Evolutionary conservation across 805 yeast species (phyloP), one percentile per base, ranked within the genome.

Genomic region (Lachancea thermotolerans): DNA sequence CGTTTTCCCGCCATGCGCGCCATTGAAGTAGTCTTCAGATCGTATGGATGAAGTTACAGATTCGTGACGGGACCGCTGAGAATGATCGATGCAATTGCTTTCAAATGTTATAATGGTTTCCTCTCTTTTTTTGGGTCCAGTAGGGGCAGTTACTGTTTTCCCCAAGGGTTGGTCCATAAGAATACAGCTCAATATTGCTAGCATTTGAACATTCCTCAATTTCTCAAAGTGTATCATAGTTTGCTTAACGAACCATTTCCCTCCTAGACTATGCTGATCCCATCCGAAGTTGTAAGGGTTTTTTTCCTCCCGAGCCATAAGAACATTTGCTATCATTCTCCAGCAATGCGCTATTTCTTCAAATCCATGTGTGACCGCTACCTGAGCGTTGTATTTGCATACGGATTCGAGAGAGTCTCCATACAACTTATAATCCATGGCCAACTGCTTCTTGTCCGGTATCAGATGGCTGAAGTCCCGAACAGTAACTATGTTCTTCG

Each of bases 141-240:
- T 2, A 10, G 36, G 25, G 4, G 11, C 28, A 11, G 33, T 4
- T 11, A 9, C 14, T 14, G 16, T 25, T 10, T 15, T 25, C 1
- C 39, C 39, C 17, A 17, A 35, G 1, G 46, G 37, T 16, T 40
- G 49, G 12, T 16, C 39, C 28, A 37, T 45, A 3, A 85, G 64
- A 4, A 87, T 72, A 64, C 95, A 86, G 3, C 91, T 77, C 52
- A 89, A 64, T 88, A 86, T 85, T 1, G 95, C 96, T 18, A 90
- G 67, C 95, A 91, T 87, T 61, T 91, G 97, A 25, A 87, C 65
- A 56, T 91, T 83, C 1, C 81, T 79, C 35, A 70, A 57, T 30
- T 56, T 65, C 54, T 82, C 93, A 58, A 81, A 88, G 54, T 82
- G 81, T 1, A 61, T 57, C 56, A 90, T 70, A 34, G 88, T 68